Conservation (phyloP, 495 filamentous ascomycete genomes). For the Glonium stellatum region DNA sequence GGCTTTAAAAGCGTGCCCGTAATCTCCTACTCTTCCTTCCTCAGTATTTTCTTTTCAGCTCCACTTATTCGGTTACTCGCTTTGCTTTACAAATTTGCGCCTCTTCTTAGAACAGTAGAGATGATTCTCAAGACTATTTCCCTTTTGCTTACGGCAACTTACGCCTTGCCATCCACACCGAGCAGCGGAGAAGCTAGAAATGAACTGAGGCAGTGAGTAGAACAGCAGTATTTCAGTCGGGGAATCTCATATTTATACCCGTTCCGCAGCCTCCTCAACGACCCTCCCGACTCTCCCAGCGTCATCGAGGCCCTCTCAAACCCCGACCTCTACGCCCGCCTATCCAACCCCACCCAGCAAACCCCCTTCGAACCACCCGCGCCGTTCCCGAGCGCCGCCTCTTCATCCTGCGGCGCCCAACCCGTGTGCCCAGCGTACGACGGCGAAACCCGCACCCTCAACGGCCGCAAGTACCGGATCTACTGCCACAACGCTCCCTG, state of each 20-base stretch:
- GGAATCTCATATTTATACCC: no score
- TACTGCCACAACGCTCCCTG: constrained; percentile 11
- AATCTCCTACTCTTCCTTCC: no score
- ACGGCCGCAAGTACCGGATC: constrained; percentile 6
- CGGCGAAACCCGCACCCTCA: constrained; percentile 1
- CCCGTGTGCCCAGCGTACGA: constrained; percentile 6
- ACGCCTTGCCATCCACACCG: not conserved
- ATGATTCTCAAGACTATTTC: not conserved
- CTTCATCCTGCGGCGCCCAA: not conserved
- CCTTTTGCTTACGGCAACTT: not conserved
- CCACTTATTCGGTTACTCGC: no score
- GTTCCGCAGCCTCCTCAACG: not conserved
- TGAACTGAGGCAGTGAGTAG: no score
- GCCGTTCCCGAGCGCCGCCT: not conserved
- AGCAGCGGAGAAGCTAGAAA: no score
- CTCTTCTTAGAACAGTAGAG: no score
- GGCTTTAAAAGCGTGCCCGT: no score
- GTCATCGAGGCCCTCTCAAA: not conserved
- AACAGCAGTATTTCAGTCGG: no score
- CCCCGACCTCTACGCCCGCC: not conserved
- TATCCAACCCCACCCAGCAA: not conserved
- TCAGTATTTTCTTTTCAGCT: no score
- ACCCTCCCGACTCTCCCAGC: not conserved
- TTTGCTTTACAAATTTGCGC: no score
- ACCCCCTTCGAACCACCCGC: not conserved